Base-by-base conservation (phyloP, 352 stramenopile species). In the Phytophthora cryptogea region DNA sequence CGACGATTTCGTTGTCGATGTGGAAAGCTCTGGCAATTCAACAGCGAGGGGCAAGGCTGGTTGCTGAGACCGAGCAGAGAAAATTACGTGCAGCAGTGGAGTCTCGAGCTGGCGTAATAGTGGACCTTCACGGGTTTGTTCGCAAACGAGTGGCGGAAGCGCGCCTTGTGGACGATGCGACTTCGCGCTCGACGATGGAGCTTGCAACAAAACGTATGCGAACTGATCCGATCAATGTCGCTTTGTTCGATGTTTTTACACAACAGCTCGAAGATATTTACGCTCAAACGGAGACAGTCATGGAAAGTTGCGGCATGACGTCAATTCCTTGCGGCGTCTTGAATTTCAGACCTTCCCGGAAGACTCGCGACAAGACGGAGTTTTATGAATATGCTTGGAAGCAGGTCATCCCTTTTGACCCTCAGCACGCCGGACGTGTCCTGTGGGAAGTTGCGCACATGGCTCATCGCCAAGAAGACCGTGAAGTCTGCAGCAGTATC, bases 11-110 rank as follows among this genome's bases (percentile, higher is more conserved):
- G 5, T 10, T 36, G 48, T 41, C 51, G 14, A n/a, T 59, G 39
- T 67, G 59, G 59, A 68, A 63, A 16, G 46, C 44, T 4, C 8
- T 68, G 8, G 43, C 52, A 8, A 55, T 56, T 8, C 52, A 50
- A 9, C 59, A 68, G 17, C 33, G 36, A 43, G 59, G 51, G 17
- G 20, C 17, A 1, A 20, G 51, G 28, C 45, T 53, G 8, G 46
- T 32, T 14, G 51, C 52, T 3, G 59, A 62, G 51, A 42, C n/a
- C n/a, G 43, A 62, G n/a, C 48, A 62, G 7, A 43, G 39, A 2
- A 43, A 32, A 40, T 11, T 67, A 4, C 20, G 23, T 14, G 37
- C 16, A 36, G 44, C 49, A 26, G 42, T 63, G 7, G 33, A 17
- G 14, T 30, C 45, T 35, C 43, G 32, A 32, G 30, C 44, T 10